Evolutionary conservation across 2,329 filamentous ascomycete species (phyloP).

Genomic region (Cryphonectria naterciae): DNA sequence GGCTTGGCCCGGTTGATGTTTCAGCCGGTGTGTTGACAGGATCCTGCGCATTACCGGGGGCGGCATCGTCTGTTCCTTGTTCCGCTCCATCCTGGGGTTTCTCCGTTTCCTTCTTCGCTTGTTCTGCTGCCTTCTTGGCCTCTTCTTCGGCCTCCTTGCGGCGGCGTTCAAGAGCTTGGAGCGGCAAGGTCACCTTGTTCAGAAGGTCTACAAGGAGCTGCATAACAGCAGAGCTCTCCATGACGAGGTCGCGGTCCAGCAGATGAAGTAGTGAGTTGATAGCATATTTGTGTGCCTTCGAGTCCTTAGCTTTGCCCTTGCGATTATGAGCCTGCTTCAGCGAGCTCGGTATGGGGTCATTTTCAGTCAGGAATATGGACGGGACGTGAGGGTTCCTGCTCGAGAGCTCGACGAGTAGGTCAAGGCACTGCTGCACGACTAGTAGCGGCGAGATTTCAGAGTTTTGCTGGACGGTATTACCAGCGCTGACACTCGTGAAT

Average conservation of each 20-base stretch:
- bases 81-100: slow-evolving; percentile 31
- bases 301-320: slow-evolving; percentile 88
- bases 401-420: slow-evolving; percentile 81
- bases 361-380: slow-evolving; percentile 91
- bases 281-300: slow-evolving; percentile 82
- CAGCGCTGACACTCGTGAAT: slow-evolving; percentile 59
- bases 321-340: slow-evolving; percentile 77
- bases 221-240: slow-evolving; percentile 97
- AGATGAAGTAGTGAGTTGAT: slow-evolving; percentile 88
- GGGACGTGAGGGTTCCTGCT: slow-evolving; percentile 85
- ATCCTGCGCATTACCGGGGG: slow-evolving; percentile 27
- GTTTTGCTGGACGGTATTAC: slow-evolving; percentile 59
- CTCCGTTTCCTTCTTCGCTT: slow-evolving; percentile 39
- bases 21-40: slow-evolving; percentile 32
- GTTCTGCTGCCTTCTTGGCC: slow-evolving; percentile 48
- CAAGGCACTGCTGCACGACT: slow-evolving; percentile 93
- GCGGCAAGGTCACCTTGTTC: slow-evolving; percentile 83
- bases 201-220: slow-evolving; percentile 86
- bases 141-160: slow-evolving; percentile 73
- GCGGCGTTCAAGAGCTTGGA: slow-evolving; percentile 80
- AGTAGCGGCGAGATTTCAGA: slow-evolving; percentile 91
- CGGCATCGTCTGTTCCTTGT: slow-evolving; percentile 32
- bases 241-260: slow-evolving; percentile 90
- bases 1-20: slow-evolving; percentile 30
- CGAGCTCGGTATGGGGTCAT: slow-evolving; percentile 74